These are phyloP conservation scores for Austroboletus niveus DNA, from an alignment of 1,284 basidiomycete genomes.

Conservation along the genomic window DNA sequence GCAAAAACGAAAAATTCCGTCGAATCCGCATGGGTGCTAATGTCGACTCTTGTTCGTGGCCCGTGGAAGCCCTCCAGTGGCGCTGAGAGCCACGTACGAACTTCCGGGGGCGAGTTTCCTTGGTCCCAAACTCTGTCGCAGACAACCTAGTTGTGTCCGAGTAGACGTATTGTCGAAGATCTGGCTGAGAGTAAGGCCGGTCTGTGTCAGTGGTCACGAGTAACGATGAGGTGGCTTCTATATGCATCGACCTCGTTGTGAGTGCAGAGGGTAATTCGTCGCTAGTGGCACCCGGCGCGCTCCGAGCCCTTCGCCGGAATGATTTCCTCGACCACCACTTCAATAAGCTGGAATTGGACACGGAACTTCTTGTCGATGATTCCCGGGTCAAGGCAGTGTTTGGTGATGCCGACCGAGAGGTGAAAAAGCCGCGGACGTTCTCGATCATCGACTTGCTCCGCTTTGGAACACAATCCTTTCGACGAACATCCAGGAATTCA, in stretches of 20 bases:
- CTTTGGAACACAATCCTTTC: slow-evolving; percentile 37
- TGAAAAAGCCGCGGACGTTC: slow-evolving; percentile 45
- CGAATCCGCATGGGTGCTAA: slow-evolving; percentile 21
- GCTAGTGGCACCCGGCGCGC: slow-evolving; percentile 43
- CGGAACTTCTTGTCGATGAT: slow-evolving; percentile 26
- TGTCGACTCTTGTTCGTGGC: slow-evolving; percentile 15
- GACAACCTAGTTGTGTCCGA: slow-evolving; percentile 15
- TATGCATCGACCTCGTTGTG: slow-evolving; percentile 27
- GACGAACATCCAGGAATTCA: slow-evolving; percentile 27
- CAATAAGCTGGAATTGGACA: slow-evolving; percentile 36
- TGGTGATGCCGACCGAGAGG: slow-evolving; percentile 35
- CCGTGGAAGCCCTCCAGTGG: slow-evolving; percentile 18
- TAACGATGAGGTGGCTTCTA: slow-evolving; percentile 9
- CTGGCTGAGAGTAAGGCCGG: slow-evolving; percentile 33
- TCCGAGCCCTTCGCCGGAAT: slow-evolving; percentile 47
- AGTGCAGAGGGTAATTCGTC: slow-evolving; percentile 25
- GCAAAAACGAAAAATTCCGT: slow-evolving; percentile 34
- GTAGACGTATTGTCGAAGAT: slow-evolving; percentile 22
- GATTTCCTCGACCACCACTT: slow-evolving; percentile 48
- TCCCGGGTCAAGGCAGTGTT: slow-evolving; percentile 29
- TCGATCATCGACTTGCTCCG: slow-evolving; percentile 49
- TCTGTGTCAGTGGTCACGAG: slow-evolving; percentile 11
- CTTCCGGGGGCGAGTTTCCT: slow-evolving; percentile 2
- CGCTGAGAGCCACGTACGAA: slow-evolving; percentile 18
- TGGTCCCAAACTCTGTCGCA: slow-evolving; percentile 22